A percentile compares a stretch with the other conserved stretches of the same genome.
Conservation (phyloP, 192 early-diverging fungal genomes). For the Backusella liffmaniae region DNA sequence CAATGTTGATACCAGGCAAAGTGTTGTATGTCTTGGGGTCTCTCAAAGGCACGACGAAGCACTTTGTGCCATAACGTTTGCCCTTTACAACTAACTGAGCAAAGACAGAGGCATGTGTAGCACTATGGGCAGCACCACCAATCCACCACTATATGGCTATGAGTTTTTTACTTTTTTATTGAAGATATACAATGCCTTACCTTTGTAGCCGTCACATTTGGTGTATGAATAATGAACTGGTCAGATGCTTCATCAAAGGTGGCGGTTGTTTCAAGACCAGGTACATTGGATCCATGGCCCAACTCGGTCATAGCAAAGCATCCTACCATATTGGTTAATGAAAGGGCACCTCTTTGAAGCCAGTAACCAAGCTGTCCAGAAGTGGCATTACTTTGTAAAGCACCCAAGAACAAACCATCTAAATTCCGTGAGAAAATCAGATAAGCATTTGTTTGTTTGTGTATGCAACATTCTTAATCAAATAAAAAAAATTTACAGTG, state of each 20-base stretch:
- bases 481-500: conserved; percentile 53
- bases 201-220: conserved; percentile 78
- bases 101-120: conserved; percentile 79
- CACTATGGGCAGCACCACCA: conserved; percentile 90
- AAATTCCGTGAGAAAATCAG: neutral
- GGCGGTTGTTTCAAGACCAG: conserved; percentile 91
- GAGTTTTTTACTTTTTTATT: no score
- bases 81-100: conserved; percentile 83
- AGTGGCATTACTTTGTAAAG: conserved; percentile 81
- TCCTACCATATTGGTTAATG: conserved; percentile 79
- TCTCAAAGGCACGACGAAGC: conserved; percentile 86
- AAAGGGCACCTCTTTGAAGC: conserved; percentile 79
- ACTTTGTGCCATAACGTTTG: conserved; percentile 82
- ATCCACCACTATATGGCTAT: conserved; percentile 77
- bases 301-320: conserved; percentile 96
- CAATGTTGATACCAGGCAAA: conserved; percentile 85
- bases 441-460: neutral
- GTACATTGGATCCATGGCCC: conserved; percentile 85
- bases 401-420: conserved; percentile 81
- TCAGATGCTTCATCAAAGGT: conserved; percentile 81
- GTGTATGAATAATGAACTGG: conserved; percentile 86
- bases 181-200: neutral
- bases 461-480: neutral
- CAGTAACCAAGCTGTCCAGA: conserved; percentile 83
- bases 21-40: conserved; percentile 75